These are phyloP conservation scores for Asterophora parasitica DNA, from an alignment of 768 basidiomycete species.

Conservation along the genomic window DNA sequence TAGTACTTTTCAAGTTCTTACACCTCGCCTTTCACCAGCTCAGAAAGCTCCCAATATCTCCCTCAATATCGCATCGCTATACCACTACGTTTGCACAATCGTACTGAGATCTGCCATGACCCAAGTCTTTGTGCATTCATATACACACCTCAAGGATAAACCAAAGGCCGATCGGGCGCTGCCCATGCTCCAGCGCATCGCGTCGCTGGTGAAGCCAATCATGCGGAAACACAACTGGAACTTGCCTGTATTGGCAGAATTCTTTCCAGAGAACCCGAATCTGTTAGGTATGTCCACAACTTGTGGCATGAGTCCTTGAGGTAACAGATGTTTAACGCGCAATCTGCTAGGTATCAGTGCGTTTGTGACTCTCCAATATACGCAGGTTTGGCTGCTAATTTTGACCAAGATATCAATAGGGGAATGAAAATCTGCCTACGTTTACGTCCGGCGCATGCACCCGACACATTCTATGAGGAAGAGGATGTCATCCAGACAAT, in stretches of 20 bases:
- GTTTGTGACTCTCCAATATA: slow-evolving; percentile 6
- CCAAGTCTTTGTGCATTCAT: slow-evolving; percentile 57
- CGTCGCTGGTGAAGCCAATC: slow-evolving; percentile 86
- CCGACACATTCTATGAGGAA: slow-evolving; percentile 69
- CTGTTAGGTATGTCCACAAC: slow-evolving; percentile 59
- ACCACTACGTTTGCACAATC: not conserved
- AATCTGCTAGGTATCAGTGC: slow-evolving; percentile 30
- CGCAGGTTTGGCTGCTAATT: slow-evolving; percentile 1
- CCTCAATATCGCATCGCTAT: not conserved
- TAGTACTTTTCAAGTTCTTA: not conserved
- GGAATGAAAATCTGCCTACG: slow-evolving; percentile 83
- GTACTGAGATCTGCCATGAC: slow-evolving; percentile 33
- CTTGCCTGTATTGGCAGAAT: slow-evolving; percentile 77
- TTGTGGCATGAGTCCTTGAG: slow-evolving; percentile 4
- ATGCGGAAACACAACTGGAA: slow-evolving; percentile 85
- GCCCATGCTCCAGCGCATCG: slow-evolving; percentile 59
- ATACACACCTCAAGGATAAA: slow-evolving; percentile 65
- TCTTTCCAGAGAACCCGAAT: slow-evolving; percentile 72
- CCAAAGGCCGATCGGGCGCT: slow-evolving; percentile 68
- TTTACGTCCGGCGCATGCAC: slow-evolving; percentile 64
- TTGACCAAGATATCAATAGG: slow-evolving; percentile 57
- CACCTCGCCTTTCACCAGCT: not conserved
- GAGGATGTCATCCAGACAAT: slow-evolving; percentile 77
- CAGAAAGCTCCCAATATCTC: not conserved
- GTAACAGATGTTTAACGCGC: not conserved